Evolutionary conservation across 2,329 filamentous ascomycete genomes (phyloP).

Genomic region (Epichloe festucae): DNA sequence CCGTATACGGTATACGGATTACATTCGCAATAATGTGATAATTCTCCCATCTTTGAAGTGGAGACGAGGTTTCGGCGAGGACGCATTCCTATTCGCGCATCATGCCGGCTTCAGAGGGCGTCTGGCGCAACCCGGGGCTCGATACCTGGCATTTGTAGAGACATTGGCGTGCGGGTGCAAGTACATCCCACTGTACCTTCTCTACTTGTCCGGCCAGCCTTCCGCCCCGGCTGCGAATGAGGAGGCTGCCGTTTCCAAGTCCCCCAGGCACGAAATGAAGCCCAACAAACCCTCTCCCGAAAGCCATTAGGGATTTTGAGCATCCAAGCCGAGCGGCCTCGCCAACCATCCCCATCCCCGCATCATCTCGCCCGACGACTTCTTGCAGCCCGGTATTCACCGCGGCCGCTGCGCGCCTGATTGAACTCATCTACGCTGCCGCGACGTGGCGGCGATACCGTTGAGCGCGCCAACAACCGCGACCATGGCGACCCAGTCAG

Average conservation of each 20-base stretch:
- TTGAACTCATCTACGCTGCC: slow-evolving; percentile 11
- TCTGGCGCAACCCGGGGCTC: not conserved
- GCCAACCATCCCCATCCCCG: slow-evolving; percentile 2
- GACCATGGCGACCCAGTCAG: slow-evolving; percentile 32
- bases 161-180: not conserved
- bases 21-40: too few species aligned
- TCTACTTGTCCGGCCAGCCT: slow-evolving; percentile 7
- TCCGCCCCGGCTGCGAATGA: slow-evolving; percentile 4
- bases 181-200: slow-evolving; percentile 3
- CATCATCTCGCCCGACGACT: slow-evolving; percentile 7
- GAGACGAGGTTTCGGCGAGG: not conserved
- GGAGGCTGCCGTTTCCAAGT: slow-evolving; percentile 12
- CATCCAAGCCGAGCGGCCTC: slow-evolving; percentile 6
- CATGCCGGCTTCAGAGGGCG: not conserved
- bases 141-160: not conserved
- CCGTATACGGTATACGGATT: too few species aligned
- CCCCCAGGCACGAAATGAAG: slow-evolving; percentile 12
- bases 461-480: slow-evolving; percentile 18
- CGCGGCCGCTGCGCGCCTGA: slow-evolving; percentile 5
- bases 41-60: not conserved
- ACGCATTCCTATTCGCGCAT: not conserved
- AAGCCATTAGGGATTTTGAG: slow-evolving; percentile 3
- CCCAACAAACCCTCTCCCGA: slow-evolving; percentile 7
- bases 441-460: slow-evolving; percentile 25
- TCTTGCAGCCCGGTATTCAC: slow-evolving; percentile 7